phyloP scores from a whole-genome alignment of 176 grass and related monocot species.

The Coix lacrymajobi region DNA sequence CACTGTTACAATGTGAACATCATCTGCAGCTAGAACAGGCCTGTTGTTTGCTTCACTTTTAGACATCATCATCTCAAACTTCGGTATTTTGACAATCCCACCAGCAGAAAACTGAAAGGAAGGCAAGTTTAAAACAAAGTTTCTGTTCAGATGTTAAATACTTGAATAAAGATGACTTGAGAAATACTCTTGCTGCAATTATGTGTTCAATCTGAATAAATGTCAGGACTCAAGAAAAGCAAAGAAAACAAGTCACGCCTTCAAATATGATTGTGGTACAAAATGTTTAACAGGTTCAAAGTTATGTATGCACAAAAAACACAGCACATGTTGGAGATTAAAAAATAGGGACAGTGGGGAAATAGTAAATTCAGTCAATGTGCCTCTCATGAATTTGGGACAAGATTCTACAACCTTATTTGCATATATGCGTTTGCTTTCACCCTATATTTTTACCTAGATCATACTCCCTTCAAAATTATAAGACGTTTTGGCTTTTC shows the following conservation, averaged over 20 bases:
- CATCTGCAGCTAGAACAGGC: slow-evolving; percentile 81
- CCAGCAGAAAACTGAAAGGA: slow-evolving; percentile 76
- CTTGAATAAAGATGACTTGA: not conserved
- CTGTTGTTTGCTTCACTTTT: slow-evolving; percentile 86
- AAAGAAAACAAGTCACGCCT: not conserved
- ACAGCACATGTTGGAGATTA: not conserved
- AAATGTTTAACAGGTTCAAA: slow-evolving; percentile 5
- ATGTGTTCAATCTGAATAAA: slow-evolving; percentile 11
- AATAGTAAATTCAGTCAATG: not conserved
- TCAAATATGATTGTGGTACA: not conserved
- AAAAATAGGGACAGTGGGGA: not conserved
- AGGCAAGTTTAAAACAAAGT: not conserved
- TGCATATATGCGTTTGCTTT: not conserved
- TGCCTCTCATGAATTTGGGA: not conserved
- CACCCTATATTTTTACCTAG: not conserved
- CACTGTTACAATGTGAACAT: slow-evolving; percentile 95
- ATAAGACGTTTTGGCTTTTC: not conserved
- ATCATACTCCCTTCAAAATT: not conserved
- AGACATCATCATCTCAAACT: slow-evolving; percentile 93
- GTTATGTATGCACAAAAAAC: not conserved
- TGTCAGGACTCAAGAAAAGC: not conserved
- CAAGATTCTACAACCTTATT: not conserved
- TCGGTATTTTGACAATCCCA: slow-evolving; percentile 82
- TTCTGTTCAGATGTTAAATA: not conserved
- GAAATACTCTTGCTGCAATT: not conserved